phyloP scores from a whole-genome alignment of 179 eudicot genomes.

The Heliamphora pulchella region DNA sequence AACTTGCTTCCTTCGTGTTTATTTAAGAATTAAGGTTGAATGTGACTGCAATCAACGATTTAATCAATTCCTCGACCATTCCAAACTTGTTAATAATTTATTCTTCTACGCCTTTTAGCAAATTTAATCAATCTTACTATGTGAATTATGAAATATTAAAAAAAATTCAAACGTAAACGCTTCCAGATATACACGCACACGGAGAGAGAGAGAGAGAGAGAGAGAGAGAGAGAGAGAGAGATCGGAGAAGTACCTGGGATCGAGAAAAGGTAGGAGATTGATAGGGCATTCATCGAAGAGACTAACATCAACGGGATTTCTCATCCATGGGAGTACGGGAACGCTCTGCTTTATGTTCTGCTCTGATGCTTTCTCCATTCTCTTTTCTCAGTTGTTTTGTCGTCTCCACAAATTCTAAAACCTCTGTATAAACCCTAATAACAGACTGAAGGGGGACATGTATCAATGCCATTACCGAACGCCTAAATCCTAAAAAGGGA shows the following conservation, averaged over 20 bases:
- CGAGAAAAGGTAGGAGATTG: slow-evolving; percentile 48
- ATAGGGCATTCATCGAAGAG: slow-evolving; percentile 44
- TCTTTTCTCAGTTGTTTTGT: not conserved
- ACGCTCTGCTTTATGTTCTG: slow-evolving; percentile 29
- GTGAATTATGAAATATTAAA: not conserved
- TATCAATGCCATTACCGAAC: too few relatives aligned
- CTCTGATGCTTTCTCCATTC: slow-evolving; percentile 26
- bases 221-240: not conserved
- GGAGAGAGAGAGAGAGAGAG: not conserved
- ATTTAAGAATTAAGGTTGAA: not conserved
- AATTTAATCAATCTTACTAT: not conserved
- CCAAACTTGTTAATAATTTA: not conserved
- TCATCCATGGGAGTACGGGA: slow-evolving; percentile 84
- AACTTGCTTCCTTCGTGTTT: not conserved
- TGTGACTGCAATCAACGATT: not conserved
- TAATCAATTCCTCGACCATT: not conserved
- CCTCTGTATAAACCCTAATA: not conserved
- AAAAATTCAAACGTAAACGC: not conserved
- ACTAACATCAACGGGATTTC: slow-evolving; percentile 62
- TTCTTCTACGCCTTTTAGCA: not conserved
- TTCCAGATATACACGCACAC: not conserved
- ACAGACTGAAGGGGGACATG: too few relatives aligned
- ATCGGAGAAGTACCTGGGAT: slow-evolving; percentile 48
- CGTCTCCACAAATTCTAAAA: not conserved
- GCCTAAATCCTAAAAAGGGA: too few relatives aligned